Conservation (phyloP, 2,329 filamentous ascomycete species). For the Hypoxylon sp. region DNA sequence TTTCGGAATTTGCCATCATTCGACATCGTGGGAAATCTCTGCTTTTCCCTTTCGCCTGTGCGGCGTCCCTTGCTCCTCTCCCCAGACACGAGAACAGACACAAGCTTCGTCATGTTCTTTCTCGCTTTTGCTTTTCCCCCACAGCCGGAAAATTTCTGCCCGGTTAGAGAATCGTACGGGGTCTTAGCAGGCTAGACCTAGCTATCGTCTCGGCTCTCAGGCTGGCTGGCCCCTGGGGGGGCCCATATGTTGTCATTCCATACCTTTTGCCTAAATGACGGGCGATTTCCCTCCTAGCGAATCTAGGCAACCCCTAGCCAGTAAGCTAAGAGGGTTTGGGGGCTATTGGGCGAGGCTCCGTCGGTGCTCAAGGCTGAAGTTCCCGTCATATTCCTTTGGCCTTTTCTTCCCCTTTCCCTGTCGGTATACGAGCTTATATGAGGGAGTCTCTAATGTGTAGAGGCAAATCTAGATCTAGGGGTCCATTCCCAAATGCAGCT, state of each 20-base stretch:
- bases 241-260: slow-evolving; percentile 45
- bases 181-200: slow-evolving; percentile 34
- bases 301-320: slow-evolving; percentile 39
- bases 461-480: slow-evolving; percentile 34
- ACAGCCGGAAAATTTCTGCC: slow-evolving; percentile 39
- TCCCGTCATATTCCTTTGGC: slow-evolving; percentile 26
- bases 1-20: slow-evolving; percentile 41
- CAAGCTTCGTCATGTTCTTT: slow-evolving; percentile 15
- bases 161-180: slow-evolving; percentile 39
- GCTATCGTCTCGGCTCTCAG: slow-evolving; percentile 41
- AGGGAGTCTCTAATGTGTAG: slow-evolving; percentile 28
- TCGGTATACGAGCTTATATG: slow-evolving; percentile 6
- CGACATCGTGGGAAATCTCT: slow-evolving; percentile 34
- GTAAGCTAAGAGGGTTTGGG: slow-evolving; percentile 12
- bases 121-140: slow-evolving; percentile 26
- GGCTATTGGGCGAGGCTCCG: slow-evolving; percentile 38
- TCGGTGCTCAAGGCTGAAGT: slow-evolving; percentile 36
- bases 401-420: neutral
- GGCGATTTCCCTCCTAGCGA: slow-evolving; percentile 44
- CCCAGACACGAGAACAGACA: slow-evolving; percentile 23
- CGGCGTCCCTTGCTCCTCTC: slow-evolving; percentile 32
- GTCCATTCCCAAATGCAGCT: slow-evolving; percentile 33
- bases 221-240: slow-evolving; percentile 36
- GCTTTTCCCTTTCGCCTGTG: slow-evolving; percentile 28
- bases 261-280: slow-evolving; percentile 52